phyloP scores from a whole-genome alignment of 2,329 filamentous ascomycete genomes.

The Penicillium sp. region DNA sequence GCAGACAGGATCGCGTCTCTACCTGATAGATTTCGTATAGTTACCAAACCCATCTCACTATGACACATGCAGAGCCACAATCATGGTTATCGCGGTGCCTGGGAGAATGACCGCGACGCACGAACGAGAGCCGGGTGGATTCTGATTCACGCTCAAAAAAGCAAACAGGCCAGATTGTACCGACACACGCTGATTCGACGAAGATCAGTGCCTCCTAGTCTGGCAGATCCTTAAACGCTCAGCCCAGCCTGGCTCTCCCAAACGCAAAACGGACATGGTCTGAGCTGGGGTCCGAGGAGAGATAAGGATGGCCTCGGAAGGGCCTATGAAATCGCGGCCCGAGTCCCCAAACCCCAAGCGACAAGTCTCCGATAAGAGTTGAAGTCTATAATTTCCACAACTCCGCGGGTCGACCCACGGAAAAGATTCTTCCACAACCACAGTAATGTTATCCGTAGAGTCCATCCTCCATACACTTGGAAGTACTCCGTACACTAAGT shows the following conservation, averaged over 20 bases:
- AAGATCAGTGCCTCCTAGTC: not conserved
- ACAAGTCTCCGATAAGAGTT: slow-evolving; percentile 7
- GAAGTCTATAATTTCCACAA: slow-evolving; percentile 1
- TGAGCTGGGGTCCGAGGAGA: not conserved
- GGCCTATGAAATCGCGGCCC: slow-evolving; percentile 6
- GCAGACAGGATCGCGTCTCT: not conserved
- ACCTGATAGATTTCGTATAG: not conserved
- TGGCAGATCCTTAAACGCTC: not conserved
- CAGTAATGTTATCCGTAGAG: too few species aligned
- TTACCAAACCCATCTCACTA: not conserved
- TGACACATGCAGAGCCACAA: slow-evolving; percentile 17
- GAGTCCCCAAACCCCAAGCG: not conserved
- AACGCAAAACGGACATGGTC: not conserved
- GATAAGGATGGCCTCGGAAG: slow-evolving; percentile 14
- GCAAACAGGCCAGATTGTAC: slow-evolving; percentile 10
- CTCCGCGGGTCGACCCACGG: slow-evolving; percentile 18
- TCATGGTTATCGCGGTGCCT: slow-evolving; percentile 6
- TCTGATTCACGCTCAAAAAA: slow-evolving; percentile 4
- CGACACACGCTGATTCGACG: slow-evolving; percentile 20
- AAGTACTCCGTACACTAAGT: not conserved
- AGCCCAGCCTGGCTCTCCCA: not conserved
- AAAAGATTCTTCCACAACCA: not conserved
- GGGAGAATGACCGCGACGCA: not conserved
- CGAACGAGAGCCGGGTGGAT: not conserved
- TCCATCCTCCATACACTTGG: too few species aligned